Base-by-base conservation (phyloP, 805 yeast species). In the Priceomyces castillae region DNA sequence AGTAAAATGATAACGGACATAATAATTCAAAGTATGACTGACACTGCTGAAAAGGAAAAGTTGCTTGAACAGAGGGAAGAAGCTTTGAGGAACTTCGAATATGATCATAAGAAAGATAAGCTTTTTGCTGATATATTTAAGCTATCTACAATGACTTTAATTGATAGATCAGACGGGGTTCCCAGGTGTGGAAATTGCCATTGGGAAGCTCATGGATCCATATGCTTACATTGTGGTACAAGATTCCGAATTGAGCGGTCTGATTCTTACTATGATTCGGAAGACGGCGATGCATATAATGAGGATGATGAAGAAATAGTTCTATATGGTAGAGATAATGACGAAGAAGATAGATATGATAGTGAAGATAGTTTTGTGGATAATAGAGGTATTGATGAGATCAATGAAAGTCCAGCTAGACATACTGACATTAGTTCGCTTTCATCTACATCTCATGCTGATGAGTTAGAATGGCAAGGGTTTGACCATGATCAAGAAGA, bases 181-280 rank as follows among this genome's bases (percentile, higher is more conserved):
- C 78, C 85, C 0, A 63, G 92, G 42, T 86, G 94, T 55, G 78
- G 85, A 6, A 76, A 78, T 44, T 86, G 94, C 58, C 89, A 82
- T 54, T 86, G 92, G 92, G 92, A 86, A 53, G 80, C 84, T 1
- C 78, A 78, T 47, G 89, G 86, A 0, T 64, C 73, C 3, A 68
- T 62, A n/a, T 86, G 94, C 54, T 71, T 78, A 4, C 84, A 85
- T 53, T 86, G 94, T 60, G 84, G 84, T 3, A 64, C 78, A 44
- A 58, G 79, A 25, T 73, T 84, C 47, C 54, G 71, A 18, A 49
- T 55, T 6, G 59, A 69, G 1, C 57, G 57, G 16, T 60, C 61
- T 22, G 63, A 64, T 18, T 66, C 54, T 26, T 59, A 59, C 35
- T 59, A 61, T 38, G 73, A 69, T 33, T 64, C 67, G 6, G 70